Conservation (phyloP, 2,329 filamentous ascomycete genomes). For the Aspergillus sp. region DNA sequence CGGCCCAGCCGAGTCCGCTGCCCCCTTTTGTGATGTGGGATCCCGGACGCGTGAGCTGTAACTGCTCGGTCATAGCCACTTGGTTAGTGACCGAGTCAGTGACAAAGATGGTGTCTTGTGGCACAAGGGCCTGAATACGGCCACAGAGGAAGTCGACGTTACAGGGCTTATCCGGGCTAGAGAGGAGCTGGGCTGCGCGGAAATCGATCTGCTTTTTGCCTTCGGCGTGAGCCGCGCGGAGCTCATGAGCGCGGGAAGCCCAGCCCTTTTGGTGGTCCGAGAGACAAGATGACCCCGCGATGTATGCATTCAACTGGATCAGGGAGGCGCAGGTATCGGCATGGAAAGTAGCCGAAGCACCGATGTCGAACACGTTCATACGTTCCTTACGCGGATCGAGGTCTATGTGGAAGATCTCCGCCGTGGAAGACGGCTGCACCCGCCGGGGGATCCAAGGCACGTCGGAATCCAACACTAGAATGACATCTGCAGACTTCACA, state of each 20-base stretch:
- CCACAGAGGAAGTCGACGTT: conserved; percentile 7
- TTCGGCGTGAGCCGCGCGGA: background rate
- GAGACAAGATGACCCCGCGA: background rate
- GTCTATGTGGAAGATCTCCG: conserved; percentile 64
- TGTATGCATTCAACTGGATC: conserved; percentile 5
- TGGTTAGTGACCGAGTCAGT: conserved; percentile 12
- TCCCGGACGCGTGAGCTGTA: conserved; percentile 7
- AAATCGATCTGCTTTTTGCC: background rate
- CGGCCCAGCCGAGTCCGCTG: conserved; percentile 75
- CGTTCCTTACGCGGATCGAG: conserved; percentile 60
- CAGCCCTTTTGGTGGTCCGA: background rate
- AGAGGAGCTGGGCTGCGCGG: background rate
- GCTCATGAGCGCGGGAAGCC: background rate
- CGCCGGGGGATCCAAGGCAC: conserved; percentile 76
- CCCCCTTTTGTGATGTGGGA: conserved; percentile 65
- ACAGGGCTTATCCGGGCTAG: conserved; percentile 1
- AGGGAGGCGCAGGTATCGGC: conserved; percentile 5
- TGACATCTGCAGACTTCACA: conserved; percentile 75
- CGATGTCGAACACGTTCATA: conserved; percentile 14
- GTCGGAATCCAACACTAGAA: conserved; percentile 81
- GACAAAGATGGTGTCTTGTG: conserved; percentile 5
- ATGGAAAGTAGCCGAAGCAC: conserved; percentile 6
- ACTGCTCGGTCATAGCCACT: conserved; percentile 8
- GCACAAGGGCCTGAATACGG: conserved; percentile 3
- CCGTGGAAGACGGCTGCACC: conserved; percentile 18